Base-by-base conservation (phyloP, 164 flowering plant genomes). In the Protea cynaroides region DNA sequence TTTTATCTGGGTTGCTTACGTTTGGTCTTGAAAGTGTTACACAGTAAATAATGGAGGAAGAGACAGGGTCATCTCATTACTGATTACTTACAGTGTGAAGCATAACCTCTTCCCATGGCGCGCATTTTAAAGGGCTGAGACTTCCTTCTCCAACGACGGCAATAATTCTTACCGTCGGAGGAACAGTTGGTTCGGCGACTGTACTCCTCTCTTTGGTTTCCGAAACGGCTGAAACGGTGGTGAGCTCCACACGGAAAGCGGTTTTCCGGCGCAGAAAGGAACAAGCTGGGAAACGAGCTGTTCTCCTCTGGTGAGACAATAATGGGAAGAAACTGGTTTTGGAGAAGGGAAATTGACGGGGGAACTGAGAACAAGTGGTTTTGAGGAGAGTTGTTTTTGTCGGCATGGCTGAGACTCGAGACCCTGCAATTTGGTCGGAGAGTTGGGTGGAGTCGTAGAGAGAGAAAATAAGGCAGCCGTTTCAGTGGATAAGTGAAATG, bases 81-180 rank as follows among this genome's bases (percentile, higher is more conserved):
- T 8, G 10, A 11, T 54, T 11, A 78, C 88, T 80, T 67, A 88
- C 96, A 21, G 98, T 90, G 84, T 93, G 97, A 63, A 81, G 81
- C 88, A 93, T 80, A 69, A 93, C 97, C 61, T 93, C 87, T 61
- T 74, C 76, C 97, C 98, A 93, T 0, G 91, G 78, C 13, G 94
- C 75, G 59, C 58, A 38, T 37, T 86, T 85, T 14, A 93, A 69
- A 14, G 97, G 94, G 71, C 97, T 88, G 69, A 84, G 55, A 66
- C 78, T 81, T 21, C 84, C 91, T 68, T 84, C 86, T 54, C 96
- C 97, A 5, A 93, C 90, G 13, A 93, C 11, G 7, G 85, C 81
- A 0, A 84, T 81, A 19, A 90, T 81, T 76, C 81, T 87, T 66
- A 93, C 96, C 34, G 34, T 3, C 2, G 34, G 5, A 36, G 81